Base-by-base conservation (phyloP, 768 basidiomycete species). In the Termitomyces sp. region DNA sequence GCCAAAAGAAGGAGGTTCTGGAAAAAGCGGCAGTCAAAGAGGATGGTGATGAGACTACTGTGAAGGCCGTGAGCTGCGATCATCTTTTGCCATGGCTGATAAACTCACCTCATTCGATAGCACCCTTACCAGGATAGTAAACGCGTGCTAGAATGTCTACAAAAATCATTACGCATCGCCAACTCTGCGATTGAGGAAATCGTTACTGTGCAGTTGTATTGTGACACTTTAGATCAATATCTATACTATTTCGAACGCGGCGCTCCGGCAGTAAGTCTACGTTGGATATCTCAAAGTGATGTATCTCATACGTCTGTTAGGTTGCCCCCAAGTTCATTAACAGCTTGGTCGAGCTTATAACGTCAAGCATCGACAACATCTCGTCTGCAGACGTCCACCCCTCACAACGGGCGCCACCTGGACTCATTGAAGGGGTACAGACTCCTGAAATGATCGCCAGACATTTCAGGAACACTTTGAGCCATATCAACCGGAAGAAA, bases 101-200 rank as follows among this genome's bases (percentile, higher is more conserved):
- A 41, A 15, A 22, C 22, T 41, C 27, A 56, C 45, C 15, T 47
- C 45, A 42, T 52, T 33, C 55, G 1, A 50, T 61, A 90, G 91
- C 89, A 86, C 67, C 91, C 91, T 45, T 88, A 91, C 68, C 89
- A 93, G 64, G 97, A 99, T 69, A 95, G 95, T 73, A 98, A 98
- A 68, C 91, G 97, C 24, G 95, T 99, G 0, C 78, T 99, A 34
- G 97, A 99, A 72, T 99, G 97, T 69, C 79, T 99, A 34, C 97
- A 99, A 71, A 98, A 98, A 70, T 92, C 95, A 4, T 79, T 98
- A 27, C 86, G 96, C 2, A 98, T 97, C 66, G 97, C 97, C 6
- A 95, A 95, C 67, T 95, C 93, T 3, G 93, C 93, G 27, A 95
- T 94, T 55, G 97, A 98, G 72, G 95, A 98, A 67, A 91, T 98